Conservation (phyloP, 495 filamentous ascomycete genomes). For the Trichoderma orchidacearum region DNA sequence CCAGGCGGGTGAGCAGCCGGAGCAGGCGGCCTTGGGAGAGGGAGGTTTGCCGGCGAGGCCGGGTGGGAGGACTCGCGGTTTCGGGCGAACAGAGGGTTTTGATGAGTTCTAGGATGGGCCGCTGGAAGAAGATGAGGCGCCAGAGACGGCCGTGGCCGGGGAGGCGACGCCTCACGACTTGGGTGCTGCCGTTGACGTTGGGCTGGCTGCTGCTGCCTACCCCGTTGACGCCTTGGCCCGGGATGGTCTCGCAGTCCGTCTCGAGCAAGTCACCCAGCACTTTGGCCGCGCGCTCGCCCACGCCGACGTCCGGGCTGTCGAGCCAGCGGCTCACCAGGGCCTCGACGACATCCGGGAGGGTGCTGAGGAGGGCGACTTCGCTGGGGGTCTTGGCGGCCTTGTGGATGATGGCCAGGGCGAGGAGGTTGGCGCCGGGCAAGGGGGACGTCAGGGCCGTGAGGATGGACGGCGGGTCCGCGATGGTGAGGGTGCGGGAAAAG, state of each 20-base stretch:
- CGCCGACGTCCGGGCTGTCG: slow-evolving; percentile 51
- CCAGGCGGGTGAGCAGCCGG: slow-evolving; percentile 54
- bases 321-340: slow-evolving; percentile 61
- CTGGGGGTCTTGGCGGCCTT: slow-evolving; percentile 50
- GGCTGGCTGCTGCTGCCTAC: slow-evolving; percentile 1
- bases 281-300: slow-evolving; percentile 54
- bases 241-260: slow-evolving; percentile 37
- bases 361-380: slow-evolving; percentile 56
- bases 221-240: background rate
- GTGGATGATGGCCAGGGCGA: slow-evolving; percentile 54
- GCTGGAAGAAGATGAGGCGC: slow-evolving; percentile 55
- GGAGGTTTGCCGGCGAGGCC: slow-evolving; percentile 43
- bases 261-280: slow-evolving; percentile 59
- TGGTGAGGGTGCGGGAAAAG: slow-evolving; percentile 36
- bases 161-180: slow-evolving; percentile 11
- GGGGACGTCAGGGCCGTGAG: slow-evolving; percentile 43
- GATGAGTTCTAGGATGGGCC: slow-evolving; percentile 49
- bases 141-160: slow-evolving; percentile 58
- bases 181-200: background rate
- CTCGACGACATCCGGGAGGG: slow-evolving; percentile 45
- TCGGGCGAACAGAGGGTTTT: slow-evolving; percentile 42
- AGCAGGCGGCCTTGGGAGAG: slow-evolving; percentile 68
- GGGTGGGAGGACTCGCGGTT: slow-evolving; percentile 16
- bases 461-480: slow-evolving; percentile 39
- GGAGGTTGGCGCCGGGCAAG: slow-evolving; percentile 50